Base-by-base conservation (phyloP, 495 filamentous ascomycete genomes). In the Aeminium ludgeri region DNA sequence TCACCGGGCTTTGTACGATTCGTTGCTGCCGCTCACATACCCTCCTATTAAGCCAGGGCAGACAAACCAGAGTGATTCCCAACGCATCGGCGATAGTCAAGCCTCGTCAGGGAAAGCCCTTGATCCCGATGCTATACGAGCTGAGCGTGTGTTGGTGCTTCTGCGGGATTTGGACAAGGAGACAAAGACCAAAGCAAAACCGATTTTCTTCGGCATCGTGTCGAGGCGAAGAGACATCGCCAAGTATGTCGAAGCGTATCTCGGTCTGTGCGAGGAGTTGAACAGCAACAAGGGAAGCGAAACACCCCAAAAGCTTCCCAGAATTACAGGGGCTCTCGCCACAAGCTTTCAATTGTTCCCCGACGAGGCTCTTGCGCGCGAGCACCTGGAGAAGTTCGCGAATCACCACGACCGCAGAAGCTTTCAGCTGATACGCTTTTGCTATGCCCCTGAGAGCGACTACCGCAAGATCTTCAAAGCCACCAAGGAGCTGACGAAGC, bases 391-490 rank as follows among this genome's bases (percentile, higher is more conserved):
- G 64, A 92, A 81, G 49, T 96, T 94, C 51, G 89, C 84, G 36
- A 93, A 91, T 56, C 66, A 73, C 44, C 84, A 95, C 52, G 86
- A 97, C 55, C 78, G 89, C 30, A 77, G 91, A 37, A 82, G 72
- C 52, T 96, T 93, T 55, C 82, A 89, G 54, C 71, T 96, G 10
- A 76, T 95, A 41, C 73, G 74, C 20, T 94, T 82, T 57, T 75
- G 82, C 34, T 82, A 87, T 60, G 75, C 74, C 20, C 74, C 79
- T n/a, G 78, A 83, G 33, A 86, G 80, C 46, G 89, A 96, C 50
- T 95, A 93, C 57, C 78, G 83, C 43, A 94, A 80, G 11, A 80
- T 93, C 30, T 71, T 78, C 38, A 86, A 83, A 49, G 82, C 86
- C 13, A 78, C 93, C 57, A 92, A 82, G 57, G 89, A 96, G 61